These are phyloP conservation scores for Penicillium sp. DNA, from an alignment of 2,329 filamentous ascomycete species.

Conservation along the genomic window DNA sequence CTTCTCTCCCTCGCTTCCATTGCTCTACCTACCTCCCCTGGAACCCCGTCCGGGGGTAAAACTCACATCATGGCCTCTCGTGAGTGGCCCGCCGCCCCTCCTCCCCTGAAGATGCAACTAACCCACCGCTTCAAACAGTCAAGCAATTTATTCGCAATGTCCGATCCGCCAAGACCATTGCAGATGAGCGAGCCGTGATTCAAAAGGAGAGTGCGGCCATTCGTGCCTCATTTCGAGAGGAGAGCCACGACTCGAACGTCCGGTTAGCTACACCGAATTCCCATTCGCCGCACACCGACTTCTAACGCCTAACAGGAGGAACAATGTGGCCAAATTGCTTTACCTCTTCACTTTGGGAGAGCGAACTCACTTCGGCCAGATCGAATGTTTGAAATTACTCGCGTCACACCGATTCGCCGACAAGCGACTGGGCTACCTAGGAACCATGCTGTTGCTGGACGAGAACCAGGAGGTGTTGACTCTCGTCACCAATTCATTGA, in stretches of 20 bases:
- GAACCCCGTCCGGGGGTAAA: conserved; percentile 48
- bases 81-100: conserved; percentile 41
- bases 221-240: conserved; percentile 94
- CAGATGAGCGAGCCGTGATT: conserved; percentile 95
- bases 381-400: conserved; percentile 96
- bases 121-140: conserved; percentile 56
- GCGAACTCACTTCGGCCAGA: conserved; percentile 97
- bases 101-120: conserved; percentile 25
- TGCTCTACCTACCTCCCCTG: conserved; percentile 15
- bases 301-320: conserved; percentile 64
- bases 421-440: conserved; percentile 92
- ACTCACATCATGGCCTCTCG: conserved; percentile 58
- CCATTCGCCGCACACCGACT: not conserved
- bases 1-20: not conserved
- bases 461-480: conserved; percentile 99
- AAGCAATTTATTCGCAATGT: conserved; percentile 99
- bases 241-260: conserved; percentile 87
- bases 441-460: conserved; percentile 92
- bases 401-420: conserved; percentile 97
- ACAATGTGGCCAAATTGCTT: conserved; percentile 97
- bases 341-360: conserved; percentile 98
- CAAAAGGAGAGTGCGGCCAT: conserved; percentile 99
- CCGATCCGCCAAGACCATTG: conserved; percentile 96
- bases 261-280: conserved; percentile 59
- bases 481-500: conserved; percentile 93